These are phyloP conservation scores for Solanum bulbocastanum DNA, from an alignment of 257 asterid genomes.

Conservation along the genomic window DNA sequence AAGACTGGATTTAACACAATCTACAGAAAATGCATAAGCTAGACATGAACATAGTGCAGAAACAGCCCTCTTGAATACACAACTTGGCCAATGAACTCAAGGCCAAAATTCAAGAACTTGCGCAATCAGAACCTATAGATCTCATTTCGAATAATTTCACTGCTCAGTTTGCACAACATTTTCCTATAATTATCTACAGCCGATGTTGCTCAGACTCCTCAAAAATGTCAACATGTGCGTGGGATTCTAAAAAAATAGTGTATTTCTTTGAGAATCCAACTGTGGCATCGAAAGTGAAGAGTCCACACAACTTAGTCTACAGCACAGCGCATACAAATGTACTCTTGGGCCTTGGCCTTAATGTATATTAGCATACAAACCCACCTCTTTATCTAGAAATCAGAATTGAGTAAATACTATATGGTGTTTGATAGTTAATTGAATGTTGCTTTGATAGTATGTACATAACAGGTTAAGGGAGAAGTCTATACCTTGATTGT, in stretches of 20 bases:
- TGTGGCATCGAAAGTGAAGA: neutral
- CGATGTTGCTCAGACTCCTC: neutral
- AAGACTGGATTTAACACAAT: neutral
- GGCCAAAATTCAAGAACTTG: neutral
- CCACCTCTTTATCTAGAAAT: neutral
- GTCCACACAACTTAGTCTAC: neutral
- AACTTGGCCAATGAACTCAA: neutral
- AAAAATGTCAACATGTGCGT: neutral
- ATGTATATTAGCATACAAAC: neutral
- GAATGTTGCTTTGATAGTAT: neutral
- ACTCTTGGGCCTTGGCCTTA: neutral
- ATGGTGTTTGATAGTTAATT: neutral
- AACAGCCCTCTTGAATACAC: neutral
- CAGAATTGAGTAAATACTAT: neutral
- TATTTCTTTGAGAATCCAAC: neutral
- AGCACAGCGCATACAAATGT: neutral
- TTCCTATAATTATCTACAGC: neutral
- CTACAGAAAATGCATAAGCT: neutral
- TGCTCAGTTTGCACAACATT: neutral
- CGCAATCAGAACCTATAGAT: neutral
- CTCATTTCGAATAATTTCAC: neutral
- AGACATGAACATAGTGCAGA: neutral
- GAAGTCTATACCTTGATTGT: constrained; percentile 46
- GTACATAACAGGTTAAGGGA: neutral
- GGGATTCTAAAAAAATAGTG: neutral